Percentiles rank a stretch among this genome's conserved stretches.
Conservation (phyloP, 139 green algal genomes). For the Volvox africanus region DNA sequence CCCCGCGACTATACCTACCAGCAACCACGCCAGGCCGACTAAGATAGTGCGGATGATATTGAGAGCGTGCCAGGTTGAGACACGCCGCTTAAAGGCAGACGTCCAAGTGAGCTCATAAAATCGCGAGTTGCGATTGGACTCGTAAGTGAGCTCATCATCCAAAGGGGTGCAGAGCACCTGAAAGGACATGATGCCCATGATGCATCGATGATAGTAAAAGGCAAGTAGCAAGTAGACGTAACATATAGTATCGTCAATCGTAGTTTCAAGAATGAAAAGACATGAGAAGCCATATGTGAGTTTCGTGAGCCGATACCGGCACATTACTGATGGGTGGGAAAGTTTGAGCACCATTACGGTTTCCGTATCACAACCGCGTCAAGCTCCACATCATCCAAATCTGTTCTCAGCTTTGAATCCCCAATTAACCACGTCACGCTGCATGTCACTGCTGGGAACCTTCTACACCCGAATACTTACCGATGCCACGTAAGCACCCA, state of each 20-base stretch:
- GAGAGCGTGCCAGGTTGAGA: constrained; percentile 41
- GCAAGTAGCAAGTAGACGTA: too few species aligned
- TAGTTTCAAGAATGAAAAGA: too few species aligned
- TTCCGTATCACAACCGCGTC: too few species aligned
- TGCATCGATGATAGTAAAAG: not conserved
- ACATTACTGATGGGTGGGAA: too few species aligned
- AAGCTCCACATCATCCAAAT: too few species aligned
- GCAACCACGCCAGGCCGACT: constrained; percentile 31
- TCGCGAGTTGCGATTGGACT: constrained; percentile 50
- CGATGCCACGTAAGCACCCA: constrained; percentile 43
- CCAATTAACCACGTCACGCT: too few species aligned
- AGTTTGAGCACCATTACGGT: too few species aligned
- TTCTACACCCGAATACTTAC: not conserved
- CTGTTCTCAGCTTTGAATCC: too few species aligned
- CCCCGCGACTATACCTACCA: constrained; percentile 47
- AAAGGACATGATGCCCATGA: not conserved
- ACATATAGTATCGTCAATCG: too few species aligned
- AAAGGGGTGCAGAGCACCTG: constrained; percentile 51
- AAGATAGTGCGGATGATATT: constrained; percentile 55
- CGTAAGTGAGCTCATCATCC: constrained; percentile 57
- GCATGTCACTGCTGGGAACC: too few species aligned
- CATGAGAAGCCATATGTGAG: too few species aligned
- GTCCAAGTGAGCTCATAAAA: constrained; percentile 50
- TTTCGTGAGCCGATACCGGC: too few species aligned
- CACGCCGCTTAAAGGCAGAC: constrained; percentile 29